Evolutionary conservation across 805 yeast genomes (phyloP).

Genomic region (Hanseniaspora osmophila): DNA sequence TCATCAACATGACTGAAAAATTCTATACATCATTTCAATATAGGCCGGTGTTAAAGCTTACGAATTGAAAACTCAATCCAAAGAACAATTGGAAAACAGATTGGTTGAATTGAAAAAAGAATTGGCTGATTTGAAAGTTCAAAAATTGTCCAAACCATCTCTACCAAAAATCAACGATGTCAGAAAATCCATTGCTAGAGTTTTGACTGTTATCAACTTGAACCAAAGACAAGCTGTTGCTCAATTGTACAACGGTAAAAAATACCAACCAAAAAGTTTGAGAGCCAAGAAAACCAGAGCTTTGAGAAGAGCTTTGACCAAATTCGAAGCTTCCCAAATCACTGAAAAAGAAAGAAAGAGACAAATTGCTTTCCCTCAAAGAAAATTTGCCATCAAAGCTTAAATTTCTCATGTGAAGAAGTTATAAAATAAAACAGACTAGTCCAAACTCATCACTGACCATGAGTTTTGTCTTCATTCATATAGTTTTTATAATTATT

Average conservation of each 20-base stretch:
- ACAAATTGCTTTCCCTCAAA: constrained; percentile 92
- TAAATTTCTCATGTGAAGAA: constrained; percentile 27
- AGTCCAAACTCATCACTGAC: background rate
- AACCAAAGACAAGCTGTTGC: constrained; percentile 92
- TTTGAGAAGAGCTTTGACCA: constrained; percentile 90
- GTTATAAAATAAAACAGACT: background rate
- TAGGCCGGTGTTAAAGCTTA: constrained; percentile 86
- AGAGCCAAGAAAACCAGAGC: constrained; percentile 99
- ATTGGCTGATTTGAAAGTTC: constrained; percentile 90
- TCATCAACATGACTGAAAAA: background rate
- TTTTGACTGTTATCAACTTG: constrained; percentile 90
- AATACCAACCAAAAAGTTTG: constrained; percentile 94
- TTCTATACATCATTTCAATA: background rate
- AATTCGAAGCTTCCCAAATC: constrained; percentile 64
- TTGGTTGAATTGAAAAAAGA: constrained; percentile 93
- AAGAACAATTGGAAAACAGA: constrained; percentile 90
- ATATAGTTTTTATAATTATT: no score
- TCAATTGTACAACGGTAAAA: constrained; percentile 89
- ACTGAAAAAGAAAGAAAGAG: constrained; percentile 88
- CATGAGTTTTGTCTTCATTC: no score
- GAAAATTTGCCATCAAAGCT: constrained; percentile 97
- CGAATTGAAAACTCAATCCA: constrained; percentile 94
- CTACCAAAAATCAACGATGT: constrained; percentile 93
- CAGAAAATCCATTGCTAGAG: constrained; percentile 97
- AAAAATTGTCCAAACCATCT: constrained; percentile 83